Conservation (phyloP, 1,284 basidiomycete genomes). For the Naganishia cerealis region DNA sequence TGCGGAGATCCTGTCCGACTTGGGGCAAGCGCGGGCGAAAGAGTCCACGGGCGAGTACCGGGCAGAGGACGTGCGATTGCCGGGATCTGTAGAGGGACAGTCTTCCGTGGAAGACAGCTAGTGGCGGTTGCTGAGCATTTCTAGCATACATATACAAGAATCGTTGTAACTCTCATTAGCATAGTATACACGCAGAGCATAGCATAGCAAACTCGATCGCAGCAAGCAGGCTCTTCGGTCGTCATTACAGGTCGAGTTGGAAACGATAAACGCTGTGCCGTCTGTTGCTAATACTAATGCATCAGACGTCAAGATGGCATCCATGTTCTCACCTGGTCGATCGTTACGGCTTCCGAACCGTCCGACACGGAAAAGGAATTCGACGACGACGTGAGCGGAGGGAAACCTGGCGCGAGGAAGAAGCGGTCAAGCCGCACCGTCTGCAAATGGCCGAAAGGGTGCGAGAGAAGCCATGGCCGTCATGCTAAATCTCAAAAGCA, state of each 20-base stretch:
- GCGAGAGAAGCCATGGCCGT: conserved; percentile 42
- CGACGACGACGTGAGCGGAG: not conserved
- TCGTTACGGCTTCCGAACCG: conserved; percentile 3
- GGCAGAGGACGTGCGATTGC: not conserved
- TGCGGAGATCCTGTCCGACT: not conserved
- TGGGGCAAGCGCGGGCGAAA: not conserved
- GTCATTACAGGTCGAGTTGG: not conserved
- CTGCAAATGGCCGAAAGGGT: conserved; percentile 35
- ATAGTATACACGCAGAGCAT: not conserved
- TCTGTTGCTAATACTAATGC: not conserved
- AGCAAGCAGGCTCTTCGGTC: not conserved
- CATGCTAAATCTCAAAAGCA: conserved; percentile 40
- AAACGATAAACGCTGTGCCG: not conserved
- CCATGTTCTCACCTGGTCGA: conserved; percentile 7
- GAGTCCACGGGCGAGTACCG: not conserved
- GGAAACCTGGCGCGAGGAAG: conserved; percentile 16
- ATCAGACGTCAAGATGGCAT: conserved; percentile 1
- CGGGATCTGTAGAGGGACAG: not conserved
- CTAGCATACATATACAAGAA: not conserved
- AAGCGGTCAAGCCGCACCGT: conserved; percentile 30
- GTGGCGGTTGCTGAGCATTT: not conserved
- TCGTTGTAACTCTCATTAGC: not conserved
- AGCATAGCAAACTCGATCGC: not conserved
- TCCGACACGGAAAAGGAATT: conserved; percentile 19
- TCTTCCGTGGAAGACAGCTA: not conserved